Evolutionary conservation across 2,329 filamentous ascomycete species (phyloP).

Genomic region (Neonectria punicea): DNA sequence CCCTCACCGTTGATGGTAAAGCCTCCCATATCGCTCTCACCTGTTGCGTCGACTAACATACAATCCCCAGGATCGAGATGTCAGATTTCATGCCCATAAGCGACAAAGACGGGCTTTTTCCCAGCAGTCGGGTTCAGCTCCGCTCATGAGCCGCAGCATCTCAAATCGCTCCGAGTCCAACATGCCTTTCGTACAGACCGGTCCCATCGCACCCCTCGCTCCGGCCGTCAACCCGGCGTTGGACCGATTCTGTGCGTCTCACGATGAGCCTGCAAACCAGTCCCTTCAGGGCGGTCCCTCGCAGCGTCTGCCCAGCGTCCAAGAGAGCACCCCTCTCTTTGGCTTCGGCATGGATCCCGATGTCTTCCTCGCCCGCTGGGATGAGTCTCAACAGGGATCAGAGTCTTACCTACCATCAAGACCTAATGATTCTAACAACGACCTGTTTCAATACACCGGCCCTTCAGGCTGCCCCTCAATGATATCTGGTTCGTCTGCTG

Average conservation of each 20-base stretch:
- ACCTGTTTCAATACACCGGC: constrained; percentile 41
- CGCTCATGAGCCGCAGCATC: constrained; percentile 57
- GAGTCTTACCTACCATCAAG: constrained; percentile 42
- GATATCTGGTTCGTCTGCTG: constrained; percentile 53
- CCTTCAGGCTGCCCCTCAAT: constrained; percentile 56
- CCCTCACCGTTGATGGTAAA: constrained; percentile 37
- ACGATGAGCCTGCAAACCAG: constrained; percentile 45
- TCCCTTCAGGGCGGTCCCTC: constrained; percentile 33
- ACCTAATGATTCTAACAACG: constrained; percentile 36
- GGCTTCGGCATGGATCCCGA: constrained; percentile 52
- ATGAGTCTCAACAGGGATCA: constrained; percentile 32
- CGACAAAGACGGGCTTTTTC: constrained; percentile 42
- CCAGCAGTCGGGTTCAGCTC: constrained; percentile 45
- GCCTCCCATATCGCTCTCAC: constrained; percentile 8
- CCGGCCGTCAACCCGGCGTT: constrained; percentile 40
- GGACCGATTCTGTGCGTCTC: constrained; percentile 46
- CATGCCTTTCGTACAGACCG: constrained; percentile 52
- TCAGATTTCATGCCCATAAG: constrained; percentile 28
- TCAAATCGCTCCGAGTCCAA: constrained; percentile 55
- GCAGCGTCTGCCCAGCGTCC: constrained; percentile 49
- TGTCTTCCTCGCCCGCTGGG: constrained; percentile 50
- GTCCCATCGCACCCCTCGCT: constrained; percentile 47
- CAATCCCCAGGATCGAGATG: constrained; percentile 29
- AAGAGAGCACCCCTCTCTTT: constrained; percentile 47
- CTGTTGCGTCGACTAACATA: constrained; percentile 26